Percentiles rank a stretch among this genome's conserved stretches.
These are phyloP conservation scores for Petunia hybrid DNA, from an alignment of 305 asterid genomes.

Conservation along the genomic window DNA sequence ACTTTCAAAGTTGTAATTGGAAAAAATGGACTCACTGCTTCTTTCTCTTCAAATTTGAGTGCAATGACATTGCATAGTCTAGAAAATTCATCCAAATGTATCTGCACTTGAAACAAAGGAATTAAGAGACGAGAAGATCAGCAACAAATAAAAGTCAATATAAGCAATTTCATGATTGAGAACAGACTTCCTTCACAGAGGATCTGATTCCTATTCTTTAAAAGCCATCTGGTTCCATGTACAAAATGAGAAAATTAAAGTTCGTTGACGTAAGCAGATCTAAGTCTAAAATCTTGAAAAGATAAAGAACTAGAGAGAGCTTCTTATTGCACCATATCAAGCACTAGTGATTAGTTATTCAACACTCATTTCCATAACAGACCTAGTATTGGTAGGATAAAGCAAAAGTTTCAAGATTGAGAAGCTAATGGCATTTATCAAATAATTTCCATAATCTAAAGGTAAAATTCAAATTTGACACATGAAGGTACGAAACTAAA, in stretches of 20 bases:
- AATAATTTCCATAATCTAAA: neutral
- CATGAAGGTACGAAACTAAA: neutral
- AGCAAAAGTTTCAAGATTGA: neutral
- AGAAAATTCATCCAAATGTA: conserved; percentile 79
- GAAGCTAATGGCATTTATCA: neutral
- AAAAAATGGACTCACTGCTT: conserved; percentile 59
- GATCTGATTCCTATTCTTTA: neutral
- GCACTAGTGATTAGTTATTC: neutral
- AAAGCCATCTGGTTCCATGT: neutral
- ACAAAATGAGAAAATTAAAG: neutral
- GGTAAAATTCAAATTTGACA: neutral
- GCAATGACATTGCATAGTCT: conserved; percentile 87
- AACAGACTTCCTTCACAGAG: neutral
- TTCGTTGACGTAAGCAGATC: neutral
- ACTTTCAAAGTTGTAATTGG: conserved; percentile 14
- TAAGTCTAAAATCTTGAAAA: neutral
- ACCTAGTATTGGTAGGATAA: neutral
- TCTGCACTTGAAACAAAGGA: conserved; percentile 48
- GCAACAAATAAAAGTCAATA: neutral
- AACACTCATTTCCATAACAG: neutral
- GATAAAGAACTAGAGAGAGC: neutral
- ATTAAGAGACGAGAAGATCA: neutral
- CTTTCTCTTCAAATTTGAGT: conserved; percentile 86
- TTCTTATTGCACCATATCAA: neutral
- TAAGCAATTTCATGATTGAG: neutral